A percentile compares a stretch with the other conserved stretches of the same genome.
These are phyloP conservation scores for Fraxinus pennsylvanica DNA, from an alignment of 257 asterid genomes.

Conservation along the genomic window DNA sequence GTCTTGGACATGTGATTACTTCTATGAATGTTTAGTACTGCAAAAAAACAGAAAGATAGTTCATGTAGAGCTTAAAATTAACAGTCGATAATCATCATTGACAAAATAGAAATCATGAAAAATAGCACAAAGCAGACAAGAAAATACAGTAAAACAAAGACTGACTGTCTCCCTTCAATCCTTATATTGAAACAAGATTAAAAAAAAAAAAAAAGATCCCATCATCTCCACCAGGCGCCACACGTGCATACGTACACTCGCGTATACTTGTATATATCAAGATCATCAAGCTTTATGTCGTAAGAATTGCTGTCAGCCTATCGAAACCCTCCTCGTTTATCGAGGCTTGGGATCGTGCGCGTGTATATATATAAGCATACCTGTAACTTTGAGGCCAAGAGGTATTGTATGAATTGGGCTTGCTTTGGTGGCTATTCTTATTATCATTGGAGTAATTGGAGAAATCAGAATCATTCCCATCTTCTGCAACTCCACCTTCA, in stretches of 20 bases:
- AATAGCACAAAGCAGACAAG: not conserved
- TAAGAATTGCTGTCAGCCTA: not conserved
- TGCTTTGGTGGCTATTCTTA: slow-evolving; percentile 42
- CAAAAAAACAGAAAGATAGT: no score
- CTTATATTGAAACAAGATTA: not conserved
- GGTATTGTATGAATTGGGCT: slow-evolving; percentile 32
- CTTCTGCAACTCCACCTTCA: slow-evolving; percentile 20
- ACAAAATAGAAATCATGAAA: not conserved
- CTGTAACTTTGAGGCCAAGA: slow-evolving; percentile 99
- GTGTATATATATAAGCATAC: slow-evolving; percentile 28
- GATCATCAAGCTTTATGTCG: not conserved
- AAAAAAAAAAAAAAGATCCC: not conserved
- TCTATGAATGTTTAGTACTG: no score
- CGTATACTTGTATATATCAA: not conserved
- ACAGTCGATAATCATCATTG: no score
- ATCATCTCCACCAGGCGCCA: not conserved
- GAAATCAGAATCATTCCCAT: slow-evolving; percentile 59
- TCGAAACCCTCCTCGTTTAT: no score
- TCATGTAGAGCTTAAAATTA: no score
- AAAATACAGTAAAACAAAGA: not conserved
- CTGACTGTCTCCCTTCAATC: not conserved
- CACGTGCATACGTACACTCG: no score
- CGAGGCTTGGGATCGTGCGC: no score
- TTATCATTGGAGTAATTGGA: slow-evolving; percentile 51
- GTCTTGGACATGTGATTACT: no score